phyloP scores from a whole-genome alignment of 345 rosid genomes.

The Salix koriyanagi region DNA sequence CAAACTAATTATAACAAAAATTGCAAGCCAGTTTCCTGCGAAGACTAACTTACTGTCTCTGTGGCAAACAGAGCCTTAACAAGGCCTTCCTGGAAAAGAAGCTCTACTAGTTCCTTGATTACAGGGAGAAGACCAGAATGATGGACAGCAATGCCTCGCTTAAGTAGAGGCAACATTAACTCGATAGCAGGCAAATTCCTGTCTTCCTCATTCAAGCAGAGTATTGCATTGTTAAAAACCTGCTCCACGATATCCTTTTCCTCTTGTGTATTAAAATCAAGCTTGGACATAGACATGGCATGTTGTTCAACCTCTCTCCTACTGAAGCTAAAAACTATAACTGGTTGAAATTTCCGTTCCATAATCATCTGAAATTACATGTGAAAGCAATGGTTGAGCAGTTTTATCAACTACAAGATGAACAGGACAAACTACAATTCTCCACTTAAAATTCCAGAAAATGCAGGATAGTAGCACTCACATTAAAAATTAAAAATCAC shows the following conservation, averaged over 20 bases:
- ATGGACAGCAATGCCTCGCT: slow-evolving; percentile 97
- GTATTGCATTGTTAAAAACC: slow-evolving; percentile 72
- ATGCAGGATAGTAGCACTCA: not conserved
- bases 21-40: not conserved
- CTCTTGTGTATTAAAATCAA: slow-evolving; percentile 85
- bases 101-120: slow-evolving; percentile 95
- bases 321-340: slow-evolving; percentile 97
- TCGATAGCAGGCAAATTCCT: slow-evolving; percentile 93
- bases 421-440: not conserved
- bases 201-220: slow-evolving; percentile 92
- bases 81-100: slow-evolving; percentile 99
- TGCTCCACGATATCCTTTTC: slow-evolving; percentile 78
- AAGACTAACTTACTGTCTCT: slow-evolving; percentile 69
- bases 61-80: slow-evolving; percentile 97
- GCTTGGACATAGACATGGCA: slow-evolving; percentile 97
- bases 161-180: slow-evolving; percentile 88
- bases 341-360: slow-evolving; percentile 93
- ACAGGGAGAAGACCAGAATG: slow-evolving; percentile 99
- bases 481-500: not conserved
- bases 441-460: not conserved
- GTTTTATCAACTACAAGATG: not conserved
- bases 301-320: slow-evolving; percentile 97
- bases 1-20: not conserved
- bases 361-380: slow-evolving; percentile 72
- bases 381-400: not conserved